phyloP scores from a whole-genome alignment of 2,329 filamentous ascomycete genomes.

The Dactylellina drechsleri region DNA sequence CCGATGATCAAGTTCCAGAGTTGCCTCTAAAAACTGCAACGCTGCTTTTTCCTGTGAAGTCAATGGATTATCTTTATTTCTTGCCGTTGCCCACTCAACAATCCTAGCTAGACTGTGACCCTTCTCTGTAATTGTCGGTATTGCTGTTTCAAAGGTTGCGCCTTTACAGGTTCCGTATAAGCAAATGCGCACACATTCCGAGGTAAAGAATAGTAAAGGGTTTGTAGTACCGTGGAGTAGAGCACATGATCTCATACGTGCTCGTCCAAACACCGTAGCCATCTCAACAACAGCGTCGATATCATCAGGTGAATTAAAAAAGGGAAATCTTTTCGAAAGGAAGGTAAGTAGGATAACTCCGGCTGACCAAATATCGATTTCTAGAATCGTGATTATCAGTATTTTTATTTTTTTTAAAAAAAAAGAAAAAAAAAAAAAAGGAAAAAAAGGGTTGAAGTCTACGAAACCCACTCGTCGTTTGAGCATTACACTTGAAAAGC shows the following conservation, averaged over 20 bases:
- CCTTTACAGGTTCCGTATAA: slow-evolving; percentile 27
- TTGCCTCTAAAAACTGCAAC: slow-evolving; percentile 75
- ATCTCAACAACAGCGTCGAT: slow-evolving; percentile 98
- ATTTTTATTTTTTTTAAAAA: not conserved
- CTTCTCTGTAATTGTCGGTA: slow-evolving; percentile 85
- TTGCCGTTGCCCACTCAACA: slow-evolving; percentile 90
- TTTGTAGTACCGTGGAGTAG: slow-evolving; percentile 74
- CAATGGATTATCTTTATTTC: slow-evolving; percentile 71
- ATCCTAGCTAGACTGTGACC: slow-evolving; percentile 94
- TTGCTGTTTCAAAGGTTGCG: slow-evolving; percentile 88
- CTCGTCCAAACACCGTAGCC: slow-evolving; percentile 88
- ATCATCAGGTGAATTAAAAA: slow-evolving; percentile 98
- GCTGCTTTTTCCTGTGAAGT: slow-evolving; percentile 76
- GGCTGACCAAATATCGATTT: slow-evolving; percentile 96
- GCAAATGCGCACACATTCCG: no score
- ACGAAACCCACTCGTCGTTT: slow-evolving; percentile 72
- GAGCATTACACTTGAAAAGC: slow-evolving; percentile 93
- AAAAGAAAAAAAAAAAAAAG: not conserved
- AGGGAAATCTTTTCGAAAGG: slow-evolving; percentile 89
- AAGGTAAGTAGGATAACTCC: slow-evolving; percentile 98
- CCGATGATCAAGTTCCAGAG: slow-evolving; percentile 79
- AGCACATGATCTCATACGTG: slow-evolving; percentile 83
- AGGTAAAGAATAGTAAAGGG: no score
- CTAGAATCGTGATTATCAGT: slow-evolving; percentile 48
- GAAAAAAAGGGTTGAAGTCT: not conserved